A percentile compares a stretch with the other conserved stretches of the same genome.
Evolutionary conservation across 129 eudicot genomes (phyloP).

Genomic region (Escallonia herrerae): DNA sequence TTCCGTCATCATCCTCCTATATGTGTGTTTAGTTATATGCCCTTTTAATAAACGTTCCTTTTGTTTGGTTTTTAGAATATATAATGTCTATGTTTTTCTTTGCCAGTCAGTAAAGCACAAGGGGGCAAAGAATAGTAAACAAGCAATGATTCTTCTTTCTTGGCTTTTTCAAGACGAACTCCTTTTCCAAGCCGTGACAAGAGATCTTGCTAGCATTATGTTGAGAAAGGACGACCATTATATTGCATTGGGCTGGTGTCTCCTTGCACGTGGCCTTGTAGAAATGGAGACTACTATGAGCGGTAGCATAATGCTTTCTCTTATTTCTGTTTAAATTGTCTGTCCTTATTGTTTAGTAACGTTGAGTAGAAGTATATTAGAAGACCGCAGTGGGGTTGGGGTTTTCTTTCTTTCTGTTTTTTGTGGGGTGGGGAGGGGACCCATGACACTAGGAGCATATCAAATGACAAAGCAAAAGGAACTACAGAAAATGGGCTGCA

Average conservation of each 20-base stretch:
- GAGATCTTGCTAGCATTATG: slow-evolving; percentile 41
- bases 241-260: slow-evolving; percentile 84
- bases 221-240: slow-evolving; percentile 68
- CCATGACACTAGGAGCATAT: too few relatives aligned
- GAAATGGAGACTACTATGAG: slow-evolving; percentile 53
- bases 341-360: neutral
- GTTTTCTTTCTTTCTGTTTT: too few relatives aligned
- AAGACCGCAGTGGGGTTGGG: neutral
- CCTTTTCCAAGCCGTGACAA: slow-evolving; percentile 43
- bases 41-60: neutral
- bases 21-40: neutral
- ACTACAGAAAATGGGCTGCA: too few relatives aligned
- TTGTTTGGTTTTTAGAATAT: neutral
- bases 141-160: slow-evolving; percentile 67
- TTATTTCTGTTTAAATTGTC: neutral
- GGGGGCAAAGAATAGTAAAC: slow-evolving; percentile 45
- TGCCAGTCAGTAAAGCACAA: slow-evolving; percentile 52
- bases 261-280: slow-evolving; percentile 64
- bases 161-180: slow-evolving; percentile 84
- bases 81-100: neutral
- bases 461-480: too few relatives aligned
- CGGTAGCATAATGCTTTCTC: slow-evolving; percentile 36
- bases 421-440: too few relatives aligned
- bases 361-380: too few relatives aligned
- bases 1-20: too few relatives aligned